Percentiles rank a stretch among this genome's conserved stretches.
phyloP scores from a whole-genome alignment of 495 filamentous ascomycete genomes.

The Hypoxylon fuscum region DNA sequence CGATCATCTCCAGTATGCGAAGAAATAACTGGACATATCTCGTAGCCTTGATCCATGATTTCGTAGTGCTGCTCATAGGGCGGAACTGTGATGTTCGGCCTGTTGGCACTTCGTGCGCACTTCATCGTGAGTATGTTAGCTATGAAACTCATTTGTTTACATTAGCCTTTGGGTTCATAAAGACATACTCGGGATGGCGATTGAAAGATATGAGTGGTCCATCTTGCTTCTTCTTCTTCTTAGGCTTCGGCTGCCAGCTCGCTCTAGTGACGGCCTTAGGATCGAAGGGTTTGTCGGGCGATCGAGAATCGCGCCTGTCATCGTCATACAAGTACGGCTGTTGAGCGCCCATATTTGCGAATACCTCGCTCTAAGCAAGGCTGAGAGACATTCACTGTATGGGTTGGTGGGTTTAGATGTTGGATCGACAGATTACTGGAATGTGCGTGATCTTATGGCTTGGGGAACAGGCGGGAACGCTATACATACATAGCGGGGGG shows the following conservation, averaged over 20 bases:
- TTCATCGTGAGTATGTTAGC: slow-evolving; percentile 31
- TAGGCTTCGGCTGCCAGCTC: slow-evolving; percentile 65
- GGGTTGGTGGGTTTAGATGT: background rate
- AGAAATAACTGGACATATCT: slow-evolving; percentile 72
- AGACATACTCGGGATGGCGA: slow-evolving; percentile 79
- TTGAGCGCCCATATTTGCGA: slow-evolving; percentile 52
- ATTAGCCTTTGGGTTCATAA: background rate
- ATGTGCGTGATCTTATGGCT: slow-evolving; percentile 33
- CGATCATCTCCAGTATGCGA: slow-evolving; percentile 69
- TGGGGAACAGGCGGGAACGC: slow-evolving; percentile 20
- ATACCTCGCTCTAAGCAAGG: slow-evolving; percentile 33
- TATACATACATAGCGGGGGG: slow-evolving; percentile 19
- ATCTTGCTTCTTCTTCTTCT: slow-evolving; percentile 70
- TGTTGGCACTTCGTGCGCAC: slow-evolving; percentile 46
- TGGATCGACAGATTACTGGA: slow-evolving; percentile 30
- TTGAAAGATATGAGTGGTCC: slow-evolving; percentile 82
- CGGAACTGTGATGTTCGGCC: slow-evolving; percentile 45
- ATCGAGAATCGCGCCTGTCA: slow-evolving; percentile 53
- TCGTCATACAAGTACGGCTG: slow-evolving; percentile 83
- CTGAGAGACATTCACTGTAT: slow-evolving; percentile 34
- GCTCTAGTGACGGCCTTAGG: slow-evolving; percentile 83
- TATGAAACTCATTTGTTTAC: slow-evolving; percentile 22
- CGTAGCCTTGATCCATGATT: slow-evolving; percentile 70
- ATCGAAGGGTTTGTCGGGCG: slow-evolving; percentile 71
- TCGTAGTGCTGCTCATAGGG: slow-evolving; percentile 75